phyloP scores from a whole-genome alignment of 805 yeast genomes.

The Spathaspora passalidarum region DNA sequence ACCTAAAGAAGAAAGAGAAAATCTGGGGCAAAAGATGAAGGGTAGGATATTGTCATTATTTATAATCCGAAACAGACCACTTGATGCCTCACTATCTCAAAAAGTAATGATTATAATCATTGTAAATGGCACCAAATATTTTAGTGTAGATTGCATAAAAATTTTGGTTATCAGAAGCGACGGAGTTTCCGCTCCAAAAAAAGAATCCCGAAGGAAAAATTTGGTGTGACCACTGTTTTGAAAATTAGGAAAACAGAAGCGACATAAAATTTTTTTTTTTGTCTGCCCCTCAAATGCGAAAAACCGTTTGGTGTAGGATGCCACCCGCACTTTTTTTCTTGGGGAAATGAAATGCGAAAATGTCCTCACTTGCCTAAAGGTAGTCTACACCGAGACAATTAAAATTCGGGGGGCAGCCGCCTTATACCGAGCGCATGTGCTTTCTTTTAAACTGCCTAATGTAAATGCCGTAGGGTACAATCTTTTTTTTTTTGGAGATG shows the following conservation, averaged over 20 bases:
- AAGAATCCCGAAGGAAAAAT: neutral
- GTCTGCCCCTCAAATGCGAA: neutral
- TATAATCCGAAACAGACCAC: neutral
- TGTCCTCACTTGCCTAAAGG: no score
- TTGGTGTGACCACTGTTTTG: neutral
- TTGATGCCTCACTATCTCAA: neutral
- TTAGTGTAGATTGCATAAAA: neutral
- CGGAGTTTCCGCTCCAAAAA: neutral
- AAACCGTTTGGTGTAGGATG: neutral
- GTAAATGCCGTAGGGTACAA: no score
- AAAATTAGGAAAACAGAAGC: neutral
- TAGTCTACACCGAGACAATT: neutral
- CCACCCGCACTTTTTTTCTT: neutral
- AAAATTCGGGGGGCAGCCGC: no score
- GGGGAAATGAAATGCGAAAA: neutral
- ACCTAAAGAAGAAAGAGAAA: neutral
- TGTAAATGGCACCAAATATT: neutral
- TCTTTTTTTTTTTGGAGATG: no score
- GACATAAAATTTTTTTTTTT: neutral
- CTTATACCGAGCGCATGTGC: no score
- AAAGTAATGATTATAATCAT: no score
- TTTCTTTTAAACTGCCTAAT: no score
- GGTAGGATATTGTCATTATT: neutral
- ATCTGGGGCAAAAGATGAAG: neutral
- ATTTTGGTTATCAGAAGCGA: neutral